phyloP scores from a whole-genome alignment of 75 land plant species.

The Sequoiadendron giganteum region DNA sequence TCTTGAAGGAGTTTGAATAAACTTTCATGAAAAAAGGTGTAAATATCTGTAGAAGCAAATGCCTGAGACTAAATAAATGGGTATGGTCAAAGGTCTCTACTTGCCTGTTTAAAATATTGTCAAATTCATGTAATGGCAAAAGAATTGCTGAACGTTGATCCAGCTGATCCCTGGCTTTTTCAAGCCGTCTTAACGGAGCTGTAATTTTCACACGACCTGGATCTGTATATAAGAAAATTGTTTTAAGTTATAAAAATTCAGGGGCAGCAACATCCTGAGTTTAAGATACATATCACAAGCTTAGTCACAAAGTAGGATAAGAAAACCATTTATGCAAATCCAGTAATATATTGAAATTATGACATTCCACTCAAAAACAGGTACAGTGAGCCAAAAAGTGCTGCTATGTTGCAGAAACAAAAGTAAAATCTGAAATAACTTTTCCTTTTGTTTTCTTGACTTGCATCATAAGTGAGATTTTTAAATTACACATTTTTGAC shows the following conservation, averaged over 20 bases:
- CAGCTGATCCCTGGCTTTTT: conserved; percentile 23
- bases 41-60: background rate
- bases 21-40: background rate
- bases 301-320: background rate
- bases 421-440: background rate
- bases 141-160: conserved; percentile 46
- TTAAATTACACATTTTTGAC: background rate
- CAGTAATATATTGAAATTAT: background rate
- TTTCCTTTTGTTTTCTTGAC: background rate
- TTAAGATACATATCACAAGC: background rate
- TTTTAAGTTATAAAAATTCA: background rate
- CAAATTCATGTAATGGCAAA: conserved; percentile 47
- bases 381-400: background rate
- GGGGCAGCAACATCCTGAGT: background rate
- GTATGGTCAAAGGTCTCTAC: background rate
- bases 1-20: background rate
- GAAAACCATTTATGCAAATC: background rate
- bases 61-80: conserved; percentile 3
- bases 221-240: conserved; percentile 37
- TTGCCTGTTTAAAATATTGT: conserved; percentile 42
- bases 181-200: conserved; percentile 63
- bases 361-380: background rate
- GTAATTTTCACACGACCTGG: conserved; percentile 63
- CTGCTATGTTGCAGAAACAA: background rate
- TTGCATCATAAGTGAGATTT: background rate